Evolutionary conservation across 2,329 filamentous ascomycete genomes (phyloP), one percentile per base, ranked within the genome.

Genomic region (Alternaria metachromatica): DNA sequence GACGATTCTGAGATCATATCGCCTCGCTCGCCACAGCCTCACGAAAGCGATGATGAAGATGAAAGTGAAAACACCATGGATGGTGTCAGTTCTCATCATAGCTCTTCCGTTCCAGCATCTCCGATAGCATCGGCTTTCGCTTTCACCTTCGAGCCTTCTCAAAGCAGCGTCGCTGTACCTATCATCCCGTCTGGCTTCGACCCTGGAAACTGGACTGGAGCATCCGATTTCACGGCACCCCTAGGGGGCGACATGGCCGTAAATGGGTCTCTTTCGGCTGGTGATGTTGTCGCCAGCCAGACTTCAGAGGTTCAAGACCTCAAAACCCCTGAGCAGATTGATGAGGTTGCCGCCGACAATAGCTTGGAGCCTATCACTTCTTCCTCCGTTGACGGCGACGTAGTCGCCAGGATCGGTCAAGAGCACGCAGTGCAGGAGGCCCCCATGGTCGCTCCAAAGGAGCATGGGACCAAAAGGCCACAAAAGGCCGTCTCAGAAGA

Each of bases 241-340:
- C 20, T 3, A 37, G 49, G 33, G 6, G 30, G 8, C 5, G 5
- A 37, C 9, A 20, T 4, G 3, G 8, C 9, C 8, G 13, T n/a
- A 1, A 20, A 20, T 12, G 20, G 1, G 9, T 25, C 13, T 41
- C 23, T 21, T 25, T 18, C 13, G 9, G 20, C 9, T 12, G 30
- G 11, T 1, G 3, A 23, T 25, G 20, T 4, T n/a, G 13, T 30
- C 20, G 21, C n/a, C 10, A 4, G 20, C 10, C 11, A 53, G 9
- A 41, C 13, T 37, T 23, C 49, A 6, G 6, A 25, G 21, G 4
- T 8, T 7, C 49, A 23, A 25, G 9, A 37, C 12, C 15, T 13
- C 21, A 9, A 23, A 2, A 5, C 3, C 6, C 5, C 3, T 25
- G 13, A 25, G 9, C 30, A 20, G 1, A 6, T 41, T 1, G 0